Percentiles rank a stretch among this genome's conserved stretches.
phyloP scores from a whole-genome alignment of 768 basidiomycete species.

The Tricholoma hemisulphureum region DNA sequence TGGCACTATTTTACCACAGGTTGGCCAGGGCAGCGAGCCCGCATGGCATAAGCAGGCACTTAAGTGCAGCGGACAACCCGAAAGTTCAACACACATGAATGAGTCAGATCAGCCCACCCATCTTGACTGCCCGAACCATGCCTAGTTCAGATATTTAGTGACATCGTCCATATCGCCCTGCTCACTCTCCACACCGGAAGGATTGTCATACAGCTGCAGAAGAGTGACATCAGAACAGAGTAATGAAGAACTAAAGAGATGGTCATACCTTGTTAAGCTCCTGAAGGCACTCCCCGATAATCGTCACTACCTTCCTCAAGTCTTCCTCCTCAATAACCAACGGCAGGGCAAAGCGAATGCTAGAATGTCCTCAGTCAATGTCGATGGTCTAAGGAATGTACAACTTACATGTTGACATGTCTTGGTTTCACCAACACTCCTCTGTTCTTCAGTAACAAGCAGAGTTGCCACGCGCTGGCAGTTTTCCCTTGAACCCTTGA shows the following conservation, averaged over 20 bases:
- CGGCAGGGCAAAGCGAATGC: conserved; percentile 95
- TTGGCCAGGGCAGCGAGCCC: no score
- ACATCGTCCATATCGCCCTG: conserved; percentile 44
- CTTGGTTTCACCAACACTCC: conserved; percentile 96
- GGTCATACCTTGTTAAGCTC: conserved; percentile 75
- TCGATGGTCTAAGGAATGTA: no score
- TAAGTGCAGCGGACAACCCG: no score
- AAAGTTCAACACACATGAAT: no score
- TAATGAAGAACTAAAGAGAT: not conserved
- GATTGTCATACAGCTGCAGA: conserved; percentile 46
- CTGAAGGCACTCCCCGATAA: conserved; percentile 72
- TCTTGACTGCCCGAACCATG: not conserved
- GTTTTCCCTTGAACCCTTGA: conserved; percentile 68
- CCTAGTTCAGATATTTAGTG: conserved; percentile 11
- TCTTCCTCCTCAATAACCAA: conserved; percentile 94
- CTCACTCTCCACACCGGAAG: conserved; percentile 63
- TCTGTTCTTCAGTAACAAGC: conserved; percentile 85
- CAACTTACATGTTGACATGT: conserved; percentile 89
- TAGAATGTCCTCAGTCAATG: conserved; percentile 27
- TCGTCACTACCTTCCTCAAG: conserved; percentile 65
- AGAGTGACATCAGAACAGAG: not conserved
- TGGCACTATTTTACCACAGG: no score
- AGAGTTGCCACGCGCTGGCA: conserved; percentile 98
- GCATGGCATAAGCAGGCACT: no score
- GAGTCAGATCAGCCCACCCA: no score